These are phyloP conservation scores for Leptographium lundbergii DNA, from an alignment of 2,329 filamentous ascomycete genomes.

Conservation along the genomic window DNA sequence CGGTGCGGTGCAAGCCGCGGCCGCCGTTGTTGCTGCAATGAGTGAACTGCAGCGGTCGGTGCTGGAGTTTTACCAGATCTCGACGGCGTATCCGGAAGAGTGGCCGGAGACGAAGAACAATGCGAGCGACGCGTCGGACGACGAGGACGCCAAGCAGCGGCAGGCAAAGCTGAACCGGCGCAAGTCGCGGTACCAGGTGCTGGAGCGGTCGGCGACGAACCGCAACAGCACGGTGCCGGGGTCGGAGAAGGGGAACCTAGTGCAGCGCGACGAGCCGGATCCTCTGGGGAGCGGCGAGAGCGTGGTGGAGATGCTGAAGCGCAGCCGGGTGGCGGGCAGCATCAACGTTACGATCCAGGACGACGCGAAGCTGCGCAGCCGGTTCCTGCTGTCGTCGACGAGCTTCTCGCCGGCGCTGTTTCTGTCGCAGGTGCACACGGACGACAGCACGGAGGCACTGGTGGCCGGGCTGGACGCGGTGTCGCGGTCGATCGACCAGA, in stretches of 20 bases:
- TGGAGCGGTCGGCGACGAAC: slow-evolving; percentile 63
- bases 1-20: not conserved
- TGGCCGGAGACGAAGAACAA: slow-evolving; percentile 76
- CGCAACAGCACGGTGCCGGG: slow-evolving; percentile 54
- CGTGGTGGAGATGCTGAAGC: slow-evolving; percentile 67
- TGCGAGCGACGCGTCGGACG: slow-evolving; percentile 49
- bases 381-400: slow-evolving; percentile 89
- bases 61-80: slow-evolving; percentile 81
- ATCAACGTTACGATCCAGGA: slow-evolving; percentile 49
- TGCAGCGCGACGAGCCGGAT: slow-evolving; percentile 86
- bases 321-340: slow-evolving; percentile 52
- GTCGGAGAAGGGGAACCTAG: slow-evolving; percentile 50
- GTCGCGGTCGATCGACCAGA: slow-evolving; percentile 89
- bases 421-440: slow-evolving; percentile 80
- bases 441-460: slow-evolving; percentile 70
- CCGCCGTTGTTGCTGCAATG: slow-evolving; percentile 27
- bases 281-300: slow-evolving; percentile 80
- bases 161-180: slow-evolving; percentile 42
- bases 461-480: slow-evolving; percentile 74
- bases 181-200: slow-evolving; percentile 71
- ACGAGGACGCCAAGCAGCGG: slow-evolving; percentile 40
- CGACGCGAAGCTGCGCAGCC: slow-evolving; percentile 68
- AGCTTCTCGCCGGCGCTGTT: slow-evolving; percentile 89
- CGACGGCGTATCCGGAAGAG: slow-evolving; percentile 63
- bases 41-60: slow-evolving; percentile 65